A percentile compares a stretch with the other conserved stretches of the same genome.
Evolutionary conservation across 2,329 filamentous ascomycete species (phyloP).

Genomic region (Rhinocladiella similis): DNA sequence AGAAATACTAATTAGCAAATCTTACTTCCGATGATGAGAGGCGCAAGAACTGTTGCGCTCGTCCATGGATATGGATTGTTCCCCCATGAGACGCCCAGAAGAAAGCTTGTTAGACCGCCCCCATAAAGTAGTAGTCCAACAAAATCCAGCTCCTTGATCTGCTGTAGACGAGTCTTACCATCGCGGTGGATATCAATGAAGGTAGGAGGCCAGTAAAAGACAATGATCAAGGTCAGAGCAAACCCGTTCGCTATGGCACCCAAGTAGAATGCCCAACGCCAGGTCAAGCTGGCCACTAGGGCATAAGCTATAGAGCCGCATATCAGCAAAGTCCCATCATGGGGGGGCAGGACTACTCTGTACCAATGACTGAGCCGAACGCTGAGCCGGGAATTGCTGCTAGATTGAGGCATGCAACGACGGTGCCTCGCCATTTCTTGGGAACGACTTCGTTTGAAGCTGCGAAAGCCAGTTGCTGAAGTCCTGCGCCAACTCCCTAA

Average conservation of each 20-base stretch:
- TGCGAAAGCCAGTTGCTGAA: neutral
- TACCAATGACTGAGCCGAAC: conserved; percentile 11
- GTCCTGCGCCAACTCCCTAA: neutral
- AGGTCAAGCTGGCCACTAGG: conserved; percentile 1
- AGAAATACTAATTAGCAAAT: neutral
- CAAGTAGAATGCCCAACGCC: conserved; percentile 18
- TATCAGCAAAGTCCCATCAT: too few species aligned
- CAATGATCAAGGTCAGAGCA: conserved; percentile 5
- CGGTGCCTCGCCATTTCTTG: neutral
- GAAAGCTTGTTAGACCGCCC: conserved; percentile 21
- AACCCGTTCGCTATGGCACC: conserved; percentile 11
- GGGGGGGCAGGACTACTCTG: too few species aligned
- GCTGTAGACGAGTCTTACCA: conserved; percentile 18
- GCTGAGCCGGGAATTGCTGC: conserved; percentile 1
- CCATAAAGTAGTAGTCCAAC: conserved; percentile 20
- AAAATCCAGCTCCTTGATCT: conserved; percentile 23
- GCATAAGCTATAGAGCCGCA: conserved; percentile 4
- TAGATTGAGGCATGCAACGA: neutral
- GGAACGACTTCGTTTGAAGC: neutral
- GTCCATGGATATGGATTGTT: conserved; percentile 24
- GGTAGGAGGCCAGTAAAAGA: conserved; percentile 21
- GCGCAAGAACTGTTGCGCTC: conserved; percentile 9
- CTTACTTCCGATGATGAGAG: conserved; percentile 10
- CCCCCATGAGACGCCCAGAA: conserved; percentile 22
- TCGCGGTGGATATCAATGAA: conserved; percentile 15